phyloP scores from a whole-genome alignment of 768 basidiomycete species.

The Strobilomyces echinocephalus region DNA sequence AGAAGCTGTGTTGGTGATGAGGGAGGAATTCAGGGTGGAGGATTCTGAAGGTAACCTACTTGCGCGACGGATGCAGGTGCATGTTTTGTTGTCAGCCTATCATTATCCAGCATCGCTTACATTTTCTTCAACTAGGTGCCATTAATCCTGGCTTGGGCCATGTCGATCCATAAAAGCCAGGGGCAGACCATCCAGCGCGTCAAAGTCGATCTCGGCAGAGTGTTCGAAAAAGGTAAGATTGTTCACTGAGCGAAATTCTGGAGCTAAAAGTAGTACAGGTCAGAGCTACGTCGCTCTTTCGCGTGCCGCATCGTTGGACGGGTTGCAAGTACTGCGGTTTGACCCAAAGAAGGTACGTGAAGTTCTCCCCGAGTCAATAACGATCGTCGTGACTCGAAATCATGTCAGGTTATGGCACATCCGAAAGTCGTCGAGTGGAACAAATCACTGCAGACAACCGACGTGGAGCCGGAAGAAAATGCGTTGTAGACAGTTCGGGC shows the following conservation, averaged over 20 bases:
- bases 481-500: not conserved
- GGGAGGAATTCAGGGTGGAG: conserved; percentile 51
- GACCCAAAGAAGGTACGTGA: conserved; percentile 45
- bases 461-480: not conserved
- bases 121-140: conserved; percentile 44
- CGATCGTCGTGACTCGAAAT: not conserved
- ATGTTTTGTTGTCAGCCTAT: not conserved
- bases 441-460: conserved; percentile 22
- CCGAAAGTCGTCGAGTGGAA: conserved; percentile 43
- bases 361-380: not conserved
- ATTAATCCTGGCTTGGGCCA: conserved; percentile 72
- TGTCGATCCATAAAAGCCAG: conserved; percentile 76
- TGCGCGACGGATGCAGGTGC: conserved; percentile 43
- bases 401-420: conserved; percentile 38
- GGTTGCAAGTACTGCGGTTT: conserved; percentile 50
- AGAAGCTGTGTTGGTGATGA: conserved; percentile 45
- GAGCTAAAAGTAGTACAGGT: conserved; percentile 24
- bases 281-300: conserved; percentile 50
- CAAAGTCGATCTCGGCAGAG: conserved; percentile 57
- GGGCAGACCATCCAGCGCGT: conserved; percentile 68
- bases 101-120: not conserved
- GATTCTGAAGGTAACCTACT: conserved; percentile 47
- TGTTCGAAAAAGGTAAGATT: conserved; percentile 54
- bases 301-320: conserved; percentile 49
- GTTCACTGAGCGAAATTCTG: no score